phyloP scores from a whole-genome alignment of 2,329 filamentous ascomycete genomes.

The Fulvia fulva region DNA sequence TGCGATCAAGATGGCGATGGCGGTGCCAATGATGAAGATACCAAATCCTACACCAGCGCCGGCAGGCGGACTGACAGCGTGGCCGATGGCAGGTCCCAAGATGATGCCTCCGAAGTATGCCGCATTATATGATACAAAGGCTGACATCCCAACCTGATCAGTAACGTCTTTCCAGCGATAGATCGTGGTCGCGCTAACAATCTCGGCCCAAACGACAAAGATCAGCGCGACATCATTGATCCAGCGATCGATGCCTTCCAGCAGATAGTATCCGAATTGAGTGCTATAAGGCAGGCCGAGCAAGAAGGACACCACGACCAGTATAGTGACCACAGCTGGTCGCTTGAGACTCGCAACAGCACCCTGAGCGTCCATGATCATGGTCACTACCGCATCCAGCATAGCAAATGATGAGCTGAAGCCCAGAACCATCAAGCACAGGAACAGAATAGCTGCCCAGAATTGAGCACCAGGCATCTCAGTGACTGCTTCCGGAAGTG shows the following conservation, averaged over 20 bases:
- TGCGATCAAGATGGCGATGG: constrained; percentile 31
- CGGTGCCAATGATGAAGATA: constrained; percentile 42
- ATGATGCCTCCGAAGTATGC: constrained; percentile 53
- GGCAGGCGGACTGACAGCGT: constrained; percentile 33
- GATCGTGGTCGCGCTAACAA: constrained; percentile 50
- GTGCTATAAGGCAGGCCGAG: constrained; percentile 56
- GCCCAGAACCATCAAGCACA: constrained; percentile 53
- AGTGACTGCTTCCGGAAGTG: constrained; percentile 52
- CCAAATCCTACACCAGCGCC: constrained; percentile 48
- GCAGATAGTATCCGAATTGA: constrained; percentile 53
- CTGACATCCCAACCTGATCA: constrained; percentile 41
- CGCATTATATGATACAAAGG: constrained; percentile 46
- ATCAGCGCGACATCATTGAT: constrained; percentile 53
- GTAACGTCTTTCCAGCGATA: constrained; percentile 51
- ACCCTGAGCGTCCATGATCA: constrained; percentile 37
- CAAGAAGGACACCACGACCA: constrained; percentile 50
- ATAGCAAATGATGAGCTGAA: constrained; percentile 46
- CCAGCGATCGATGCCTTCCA: constrained; percentile 54
- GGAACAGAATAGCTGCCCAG: constrained; percentile 56
- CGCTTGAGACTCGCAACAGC: constrained; percentile 5
- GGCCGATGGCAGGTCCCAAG: constrained; percentile 49
- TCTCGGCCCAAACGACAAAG: constrained; percentile 53
- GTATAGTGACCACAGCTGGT: constrained; percentile 32
- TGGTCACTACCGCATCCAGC: constrained; percentile 41
- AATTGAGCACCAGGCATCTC: constrained; percentile 56